These are phyloP conservation scores for Nissolia schottii DNA, from an alignment of 306 rosid genomes.

Conservation along the genomic window DNA sequence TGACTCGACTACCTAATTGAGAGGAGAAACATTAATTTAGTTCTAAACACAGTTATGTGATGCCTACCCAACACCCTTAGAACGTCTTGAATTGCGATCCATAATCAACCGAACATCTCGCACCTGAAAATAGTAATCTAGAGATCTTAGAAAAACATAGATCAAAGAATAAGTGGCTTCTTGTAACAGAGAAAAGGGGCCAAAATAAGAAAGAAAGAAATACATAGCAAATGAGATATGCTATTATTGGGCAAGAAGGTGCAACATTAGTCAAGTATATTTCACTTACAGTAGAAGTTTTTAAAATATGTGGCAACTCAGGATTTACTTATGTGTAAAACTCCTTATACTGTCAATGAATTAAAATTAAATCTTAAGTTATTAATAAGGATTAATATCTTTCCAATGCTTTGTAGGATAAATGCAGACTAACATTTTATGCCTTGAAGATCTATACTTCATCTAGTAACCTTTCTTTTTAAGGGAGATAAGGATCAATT, in stretches of 20 bases:
- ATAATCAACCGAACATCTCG: conserved; percentile 96
- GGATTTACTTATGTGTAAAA: background rate
- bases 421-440: background rate
- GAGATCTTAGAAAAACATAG: background rate
- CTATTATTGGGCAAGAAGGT: background rate
- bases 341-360: background rate
- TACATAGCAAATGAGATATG: background rate
- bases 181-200: background rate
- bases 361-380: background rate
- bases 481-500: background rate
- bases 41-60: background rate
- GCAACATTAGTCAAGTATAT: background rate
- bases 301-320: background rate
- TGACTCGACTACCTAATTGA: background rate
- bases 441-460: conserved; percentile 9
- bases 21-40: conserved; percentile 12
- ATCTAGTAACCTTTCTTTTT: background rate
- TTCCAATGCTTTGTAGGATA: background rate
- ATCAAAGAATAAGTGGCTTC: background rate
- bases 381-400: background rate
- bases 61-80: conserved; percentile 96
- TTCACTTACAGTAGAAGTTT: background rate
- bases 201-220: background rate
- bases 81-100: conserved; percentile 98
- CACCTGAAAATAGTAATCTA: conserved; percentile 48